These are phyloP conservation scores for Psilocybe mexicana DNA, from an alignment of 1,284 basidiomycete species.

Conservation along the genomic window DNA sequence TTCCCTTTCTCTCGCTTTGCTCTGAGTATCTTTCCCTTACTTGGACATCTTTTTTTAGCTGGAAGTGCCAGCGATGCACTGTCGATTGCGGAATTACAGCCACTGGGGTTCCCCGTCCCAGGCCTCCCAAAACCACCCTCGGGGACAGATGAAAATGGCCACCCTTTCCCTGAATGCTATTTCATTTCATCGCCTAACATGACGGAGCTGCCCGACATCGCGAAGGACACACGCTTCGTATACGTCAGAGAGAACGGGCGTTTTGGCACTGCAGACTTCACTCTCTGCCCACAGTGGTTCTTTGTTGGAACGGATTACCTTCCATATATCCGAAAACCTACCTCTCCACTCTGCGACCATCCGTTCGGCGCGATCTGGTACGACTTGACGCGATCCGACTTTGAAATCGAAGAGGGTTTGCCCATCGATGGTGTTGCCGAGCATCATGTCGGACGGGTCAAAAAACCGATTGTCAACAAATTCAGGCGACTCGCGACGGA, in stretches of 20 bases:
- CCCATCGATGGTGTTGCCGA: too few relatives aligned
- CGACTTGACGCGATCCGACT: background rate
- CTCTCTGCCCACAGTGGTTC: background rate
- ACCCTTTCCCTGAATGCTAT: background rate
- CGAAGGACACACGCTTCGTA: background rate
- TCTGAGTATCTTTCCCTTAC: too few relatives aligned
- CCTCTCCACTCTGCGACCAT: background rate
- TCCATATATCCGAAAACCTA: background rate
- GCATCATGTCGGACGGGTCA: too few relatives aligned
- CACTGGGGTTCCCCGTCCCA: background rate
- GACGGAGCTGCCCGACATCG: background rate
- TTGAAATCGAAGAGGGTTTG: background rate
- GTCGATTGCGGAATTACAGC: background rate
- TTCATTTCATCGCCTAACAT: background rate
- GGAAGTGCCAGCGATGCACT: background rate
- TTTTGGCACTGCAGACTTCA: background rate
- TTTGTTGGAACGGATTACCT: background rate
- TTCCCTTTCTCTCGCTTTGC: too few relatives aligned
- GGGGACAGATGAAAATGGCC: background rate
- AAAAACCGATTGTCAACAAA: too few relatives aligned
- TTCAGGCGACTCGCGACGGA: background rate
- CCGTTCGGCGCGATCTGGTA: background rate
- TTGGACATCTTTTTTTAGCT: background rate
- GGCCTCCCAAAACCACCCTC: background rate
- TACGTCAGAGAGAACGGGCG: conserved; percentile 8